Conservation (phyloP, 805 yeast species). For the Ogataea nakhonphanomensis region DNA sequence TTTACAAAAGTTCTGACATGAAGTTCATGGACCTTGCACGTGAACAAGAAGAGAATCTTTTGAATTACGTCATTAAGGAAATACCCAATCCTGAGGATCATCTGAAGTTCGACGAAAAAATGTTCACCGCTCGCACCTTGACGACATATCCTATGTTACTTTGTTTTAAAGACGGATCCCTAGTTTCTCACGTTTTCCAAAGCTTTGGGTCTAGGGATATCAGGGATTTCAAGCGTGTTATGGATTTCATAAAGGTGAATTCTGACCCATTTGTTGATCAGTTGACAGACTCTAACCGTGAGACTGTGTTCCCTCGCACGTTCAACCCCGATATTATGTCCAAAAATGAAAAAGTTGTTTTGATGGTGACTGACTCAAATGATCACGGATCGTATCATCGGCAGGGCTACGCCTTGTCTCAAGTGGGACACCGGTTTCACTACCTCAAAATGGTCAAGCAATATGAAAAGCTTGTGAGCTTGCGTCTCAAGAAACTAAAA, state of each 20-base stretch:
- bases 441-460: constrained; percentile 36
- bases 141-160: constrained; percentile 62
- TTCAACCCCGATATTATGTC: constrained; percentile 23
- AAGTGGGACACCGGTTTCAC: constrained; percentile 45
- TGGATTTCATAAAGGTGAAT: constrained; percentile 47
- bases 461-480: constrained; percentile 32
- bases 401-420: constrained; percentile 32
- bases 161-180: constrained; percentile 54
- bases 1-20: constrained; percentile 50
- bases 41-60: constrained; percentile 39
- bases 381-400: constrained; percentile 25
- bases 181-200: constrained; percentile 51
- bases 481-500: constrained; percentile 37
- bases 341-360: constrained; percentile 43
- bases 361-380: constrained; percentile 46
- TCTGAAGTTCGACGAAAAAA: constrained; percentile 40
- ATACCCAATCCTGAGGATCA: constrained; percentile 6
- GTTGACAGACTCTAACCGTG: constrained; percentile 39
- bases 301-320: constrained; percentile 35
- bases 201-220: constrained; percentile 63
- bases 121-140: constrained; percentile 48
- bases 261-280: constrained; percentile 53
- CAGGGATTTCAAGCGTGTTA: constrained; percentile 46
- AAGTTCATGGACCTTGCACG: constrained; percentile 38
- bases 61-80: constrained; percentile 43